These are phyloP conservation scores for Colletotrichum sansevieriae DNA, from an alignment of 2,329 filamentous ascomycete species.

Conservation along the genomic window DNA sequence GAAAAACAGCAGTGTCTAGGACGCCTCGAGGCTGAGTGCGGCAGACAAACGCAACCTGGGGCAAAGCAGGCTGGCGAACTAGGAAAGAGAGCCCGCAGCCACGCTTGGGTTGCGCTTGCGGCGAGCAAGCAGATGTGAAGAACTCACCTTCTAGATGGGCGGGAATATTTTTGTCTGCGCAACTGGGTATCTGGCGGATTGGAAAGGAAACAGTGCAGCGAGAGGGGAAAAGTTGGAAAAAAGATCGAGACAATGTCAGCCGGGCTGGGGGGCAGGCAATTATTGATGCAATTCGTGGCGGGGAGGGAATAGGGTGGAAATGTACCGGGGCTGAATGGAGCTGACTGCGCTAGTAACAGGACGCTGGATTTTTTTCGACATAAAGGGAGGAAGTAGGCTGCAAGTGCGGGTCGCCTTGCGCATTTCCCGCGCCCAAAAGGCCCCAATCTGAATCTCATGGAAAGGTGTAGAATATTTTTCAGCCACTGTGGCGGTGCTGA, in stretches of 20 bases:
- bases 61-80: slow-evolving; percentile 3
- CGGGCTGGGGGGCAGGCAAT: slow-evolving; percentile 35
- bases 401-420: slow-evolving; percentile 42
- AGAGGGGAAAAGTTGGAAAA: slow-evolving; percentile 4
- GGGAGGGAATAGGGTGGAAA: slow-evolving; percentile 38
- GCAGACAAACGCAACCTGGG: neutral
- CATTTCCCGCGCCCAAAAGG: slow-evolving; percentile 36
- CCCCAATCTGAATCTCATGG: slow-evolving; percentile 41
- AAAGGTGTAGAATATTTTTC: slow-evolving; percentile 43
- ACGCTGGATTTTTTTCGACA: slow-evolving; percentile 43
- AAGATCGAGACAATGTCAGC: slow-evolving; percentile 16
- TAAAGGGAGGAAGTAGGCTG: slow-evolving; percentile 42
- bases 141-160: slow-evolving; percentile 23
- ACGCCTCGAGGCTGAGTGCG: slow-evolving; percentile 3
- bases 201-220: slow-evolving; percentile 21
- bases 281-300: slow-evolving; percentile 40
- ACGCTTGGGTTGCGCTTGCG: slow-evolving; percentile 8
- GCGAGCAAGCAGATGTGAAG: neutral
- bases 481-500: slow-evolving; percentile 44
- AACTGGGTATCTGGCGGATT: slow-evolving; percentile 39
- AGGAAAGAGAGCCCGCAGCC: neutral
- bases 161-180: slow-evolving; percentile 22
- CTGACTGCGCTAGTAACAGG: slow-evolving; percentile 28
- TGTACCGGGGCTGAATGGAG: slow-evolving; percentile 38
- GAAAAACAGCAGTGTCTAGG: neutral